Evolutionary conservation across 108 stramenopile genomes (phyloP), one percentile per base, ranked within the genome.

Genomic region (Thalassiosira profunda): DNA sequence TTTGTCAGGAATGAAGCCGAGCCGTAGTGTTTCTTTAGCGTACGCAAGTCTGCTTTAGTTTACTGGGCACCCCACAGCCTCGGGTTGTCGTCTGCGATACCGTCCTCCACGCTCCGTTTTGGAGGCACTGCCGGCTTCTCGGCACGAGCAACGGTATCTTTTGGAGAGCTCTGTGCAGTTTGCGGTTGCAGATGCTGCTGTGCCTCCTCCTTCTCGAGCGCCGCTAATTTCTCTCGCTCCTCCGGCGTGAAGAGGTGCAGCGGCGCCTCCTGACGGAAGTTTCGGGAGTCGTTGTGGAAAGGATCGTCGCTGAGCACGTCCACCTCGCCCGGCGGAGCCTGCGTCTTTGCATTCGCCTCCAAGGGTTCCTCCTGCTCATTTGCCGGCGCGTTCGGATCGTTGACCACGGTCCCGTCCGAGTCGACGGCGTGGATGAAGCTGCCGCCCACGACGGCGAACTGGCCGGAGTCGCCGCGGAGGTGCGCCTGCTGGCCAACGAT

Each of bases 31-130:
- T 52, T 52, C 17, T 10, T 30, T 20, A 52, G 51, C 5, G 4
- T 2, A 18, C 51, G 17, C 26, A 52, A 52, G 29, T 20, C 26
- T 52, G 51, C 30, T 17, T 31, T 52, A 5, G 51, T 52, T 52
- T 31, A 31, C 5, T 30, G 29, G 15, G 51, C 51, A 20, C 51
- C 51, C 51, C 51, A 52, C 15, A 52, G 51, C 51, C 51, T 17
- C 26, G 51, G 51, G 10, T 52, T 52, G 51, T 17, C 33, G n/a
- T 31, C 6, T 31, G 51, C 21, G n/a, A 52, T 11, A 7, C 51
- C 51, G 33, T 52, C 51, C 29, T 52, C 5, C 5, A 52, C 51
- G 21, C 18, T 23, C 8, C 15, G 9, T 31, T 20, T 29, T 52
- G 51, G 1, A 52, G 6, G n/a, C n/a, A n/a, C n/a, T n/a, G n/a